Base-by-base conservation (phyloP, 176 grass and related monocot species). In the Oryza rufipogon region DNA sequence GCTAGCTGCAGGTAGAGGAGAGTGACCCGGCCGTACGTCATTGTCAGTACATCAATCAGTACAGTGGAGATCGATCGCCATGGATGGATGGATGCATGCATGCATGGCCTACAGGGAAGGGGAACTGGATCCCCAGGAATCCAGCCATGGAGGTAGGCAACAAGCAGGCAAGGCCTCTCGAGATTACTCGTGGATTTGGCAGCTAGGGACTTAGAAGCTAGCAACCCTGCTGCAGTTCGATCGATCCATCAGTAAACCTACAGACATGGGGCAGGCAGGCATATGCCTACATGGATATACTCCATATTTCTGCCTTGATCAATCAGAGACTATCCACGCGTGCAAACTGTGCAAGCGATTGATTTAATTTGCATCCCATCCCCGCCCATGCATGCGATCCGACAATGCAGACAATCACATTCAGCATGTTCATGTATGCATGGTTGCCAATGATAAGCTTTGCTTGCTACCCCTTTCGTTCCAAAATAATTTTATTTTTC, bases 121-220 rank as follows among this genome's bases (percentile, higher is more conserved):
- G 54, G 44, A 79, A 11, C 58, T 58, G 7, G 42, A 76, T 78
- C 49, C 4, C 73, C 23, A 77, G 68, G 80, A 82, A 86, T 80
- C 80, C 38, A 78, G 48, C 7, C 33, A 49, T 26, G 70, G 75
- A 66, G 75, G 75, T 86, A 83, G 61, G 84, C 68, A 87, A 90
- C 84, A 90, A 90, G 84, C n/a, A 80, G 75, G 75, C 28, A 66
- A 39, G 25, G 89, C 13, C 70, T 32, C 19, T 6, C 9, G 15
- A 75, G 84, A 51, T 51, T 67, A 78, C 34, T 78, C 74, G 25
- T n/a, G 60, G 45, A 19, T 90, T 90, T 90, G 84, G 74, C 79
- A 33, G 46, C n/a, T 90, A 73, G 17, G 22, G 23, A 30, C 14
- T 48, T 2, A 79, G 48, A 89, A 54, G 71, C 22, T 54, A 88